Evolutionary conservation across 768 basidiomycete genomes (phyloP).

Genomic region (Melanogaster broomeanus): DNA sequence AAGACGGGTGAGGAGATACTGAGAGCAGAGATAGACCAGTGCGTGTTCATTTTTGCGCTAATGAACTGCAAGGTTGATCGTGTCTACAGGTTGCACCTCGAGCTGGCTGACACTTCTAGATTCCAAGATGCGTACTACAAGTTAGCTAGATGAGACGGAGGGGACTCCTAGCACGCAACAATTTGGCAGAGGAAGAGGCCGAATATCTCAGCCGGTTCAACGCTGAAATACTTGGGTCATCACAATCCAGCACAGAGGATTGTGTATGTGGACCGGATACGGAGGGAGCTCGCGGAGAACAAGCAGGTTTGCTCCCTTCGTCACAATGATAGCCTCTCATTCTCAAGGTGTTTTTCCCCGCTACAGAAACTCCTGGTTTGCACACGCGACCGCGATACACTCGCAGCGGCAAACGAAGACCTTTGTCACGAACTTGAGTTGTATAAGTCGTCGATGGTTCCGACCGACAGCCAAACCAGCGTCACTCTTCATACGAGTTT

Average conservation of each 20-base stretch:
- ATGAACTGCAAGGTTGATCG: not conserved
- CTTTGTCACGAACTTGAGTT: constrained; percentile 55
- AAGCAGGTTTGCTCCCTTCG: constrained; percentile 65
- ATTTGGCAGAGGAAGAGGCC: constrained; percentile 80
- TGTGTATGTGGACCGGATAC: constrained; percentile 81
- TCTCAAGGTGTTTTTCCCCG: not conserved
- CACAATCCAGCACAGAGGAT: constrained; percentile 85
- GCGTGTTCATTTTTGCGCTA: constrained; percentile 24
- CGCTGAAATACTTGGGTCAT: constrained; percentile 82
- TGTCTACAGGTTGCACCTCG: constrained; percentile 41
- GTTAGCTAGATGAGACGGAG: constrained; percentile 62
- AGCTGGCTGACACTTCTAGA: constrained; percentile 58
- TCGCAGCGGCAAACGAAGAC: constrained; percentile 44
- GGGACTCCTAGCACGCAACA: constrained; percentile 67
- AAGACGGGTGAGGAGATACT: constrained; percentile 70
- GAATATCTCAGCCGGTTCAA: constrained; percentile 77
- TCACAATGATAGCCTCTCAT: not conserved
- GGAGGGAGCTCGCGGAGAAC: constrained; percentile 74
- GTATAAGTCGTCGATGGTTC: constrained; percentile 60
- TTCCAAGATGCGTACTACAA: constrained; percentile 74
- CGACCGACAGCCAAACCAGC: constrained; percentile 52
- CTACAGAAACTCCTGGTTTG: constrained; percentile 50
- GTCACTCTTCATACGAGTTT: constrained; percentile 48
- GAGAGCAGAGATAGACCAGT: constrained; percentile 70
- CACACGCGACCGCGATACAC: constrained; percentile 49